phyloP scores from a whole-genome alignment of 176 grass and related monocot species.

The Carex kokanica region DNA sequence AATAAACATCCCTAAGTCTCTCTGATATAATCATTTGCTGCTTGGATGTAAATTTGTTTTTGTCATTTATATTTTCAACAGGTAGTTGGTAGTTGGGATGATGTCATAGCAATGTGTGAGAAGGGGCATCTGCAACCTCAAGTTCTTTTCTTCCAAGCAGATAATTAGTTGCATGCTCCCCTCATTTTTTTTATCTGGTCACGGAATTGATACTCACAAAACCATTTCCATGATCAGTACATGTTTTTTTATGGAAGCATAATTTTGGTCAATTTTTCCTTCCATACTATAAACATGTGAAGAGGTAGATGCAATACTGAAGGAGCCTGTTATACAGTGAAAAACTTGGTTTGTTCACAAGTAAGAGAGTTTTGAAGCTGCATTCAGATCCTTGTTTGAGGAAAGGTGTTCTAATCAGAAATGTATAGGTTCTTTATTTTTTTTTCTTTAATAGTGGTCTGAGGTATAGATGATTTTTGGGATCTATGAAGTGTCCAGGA shows the following conservation, averaged over 20 bases:
- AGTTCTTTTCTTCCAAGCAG: constrained; percentile 93
- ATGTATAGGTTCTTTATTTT: constrained; percentile 30
- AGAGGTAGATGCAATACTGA: constrained; percentile 16
- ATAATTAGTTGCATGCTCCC: constrained; percentile 44
- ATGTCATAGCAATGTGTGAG: constrained; percentile 86
- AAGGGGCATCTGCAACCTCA: constrained; percentile 97
- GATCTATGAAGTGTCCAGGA: constrained; percentile 15
- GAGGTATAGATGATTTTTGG: constrained; percentile 26
- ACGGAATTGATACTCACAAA: neutral
- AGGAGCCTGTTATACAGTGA: constrained; percentile 10
- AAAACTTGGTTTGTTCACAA: neutral
- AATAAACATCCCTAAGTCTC: neutral
- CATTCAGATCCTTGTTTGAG: neutral
- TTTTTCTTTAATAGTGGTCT: constrained; percentile 19
- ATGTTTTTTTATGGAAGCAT: constrained; percentile 22
- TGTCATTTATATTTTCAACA: constrained; percentile 30
- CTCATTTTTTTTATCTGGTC: constrained; percentile 12
- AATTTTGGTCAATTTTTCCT: constrained; percentile 13
- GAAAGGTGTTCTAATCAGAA: constrained; percentile 19
- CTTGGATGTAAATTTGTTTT: constrained; percentile 1
- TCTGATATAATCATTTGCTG: constrained; percentile 18
- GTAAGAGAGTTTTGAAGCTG: constrained; percentile 15
- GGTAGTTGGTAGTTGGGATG: constrained; percentile 79
- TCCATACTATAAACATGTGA: constrained; percentile 22
- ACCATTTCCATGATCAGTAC: neutral